Evolutionary conservation across 1,284 basidiomycete species (phyloP), one percentile per base, ranked within the genome.

Genomic region (Trichosporon asahii): DNA sequence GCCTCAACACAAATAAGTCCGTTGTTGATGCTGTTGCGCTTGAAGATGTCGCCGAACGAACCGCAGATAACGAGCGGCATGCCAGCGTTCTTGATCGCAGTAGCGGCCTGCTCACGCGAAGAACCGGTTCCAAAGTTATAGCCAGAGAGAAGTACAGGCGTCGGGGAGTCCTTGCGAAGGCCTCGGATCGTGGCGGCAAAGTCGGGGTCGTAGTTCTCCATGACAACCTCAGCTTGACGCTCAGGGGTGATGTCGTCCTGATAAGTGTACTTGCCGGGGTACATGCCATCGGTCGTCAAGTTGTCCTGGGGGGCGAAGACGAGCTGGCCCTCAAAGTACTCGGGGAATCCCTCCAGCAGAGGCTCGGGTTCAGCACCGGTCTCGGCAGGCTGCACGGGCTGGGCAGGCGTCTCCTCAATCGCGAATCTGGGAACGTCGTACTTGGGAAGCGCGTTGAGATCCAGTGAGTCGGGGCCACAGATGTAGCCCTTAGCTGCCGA

Each of bases 41-140:
- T 98, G 88, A 98, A 99, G 76, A 99, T 98, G 83, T 99, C 97
- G 18, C 97, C 96, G 78, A 99, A 99, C 33, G 93, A 95, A 60
- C 95, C 97, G 31, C 94, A 94, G 71, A 99, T 88, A 67, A 99
- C 95, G 65, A 98, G 86, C 0, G 95, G 94, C 9, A 99, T 86
- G 9, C 96, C 95, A 0, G 96, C 92, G 27, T 95, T 89, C 82
- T 96, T 95, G 75, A 99, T 90, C 1, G 96, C 96, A 0, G 96
- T 99, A 15, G 97, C 97, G 1, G 96, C 96, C 83, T 99, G 96
- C 84, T 99, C 96, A 65, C 96, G 90, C n/a, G 95, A 98, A 0
- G 94, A 97, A 8, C 96, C 97, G 0, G 97, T 99, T 74, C 96
- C 96, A 80, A 99, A 99, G 86, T 99, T 99, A 87, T 94, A 98